Conservation (phyloP, 768 basidiomycete species). For the Leccinum disarticulatum region DNA sequence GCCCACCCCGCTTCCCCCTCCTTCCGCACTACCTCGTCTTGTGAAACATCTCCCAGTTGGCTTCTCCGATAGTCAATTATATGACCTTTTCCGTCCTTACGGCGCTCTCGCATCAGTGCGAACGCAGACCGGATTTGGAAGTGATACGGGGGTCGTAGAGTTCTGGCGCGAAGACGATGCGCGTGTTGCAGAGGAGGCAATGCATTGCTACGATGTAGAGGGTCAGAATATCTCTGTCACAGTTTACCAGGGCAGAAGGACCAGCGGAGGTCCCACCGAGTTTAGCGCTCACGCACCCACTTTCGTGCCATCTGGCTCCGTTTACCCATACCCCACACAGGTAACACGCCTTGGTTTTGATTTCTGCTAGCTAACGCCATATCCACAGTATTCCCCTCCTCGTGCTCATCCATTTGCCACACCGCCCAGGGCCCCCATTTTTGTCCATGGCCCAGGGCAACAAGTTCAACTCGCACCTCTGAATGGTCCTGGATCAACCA, state of each 20-base stretch:
- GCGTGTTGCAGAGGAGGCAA: constrained; percentile 68
- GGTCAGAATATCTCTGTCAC: constrained; percentile 86
- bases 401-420: constrained; percentile 51
- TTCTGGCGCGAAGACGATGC: constrained; percentile 90
- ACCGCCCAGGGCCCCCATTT: constrained; percentile 42
- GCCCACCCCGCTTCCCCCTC: constrained; percentile 71
- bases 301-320: constrained; percentile 71
- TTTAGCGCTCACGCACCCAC: constrained; percentile 74
- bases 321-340: constrained; percentile 64
- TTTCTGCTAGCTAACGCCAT: constrained; percentile 3
- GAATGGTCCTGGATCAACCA: constrained; percentile 71
- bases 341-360: constrained; percentile 31
- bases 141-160: constrained; percentile 77
- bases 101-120: constrained; percentile 81
- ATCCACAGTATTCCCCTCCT: constrained; percentile 64
- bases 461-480: constrained; percentile 83
- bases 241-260: constrained; percentile 66
- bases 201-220: constrained; percentile 83
- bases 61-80: constrained; percentile 71
- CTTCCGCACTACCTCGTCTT: constrained; percentile 73
- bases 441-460: constrained; percentile 86
- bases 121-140: constrained; percentile 71
- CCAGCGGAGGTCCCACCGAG: constrained; percentile 53
- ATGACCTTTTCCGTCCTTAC: constrained; percentile 81
- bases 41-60: constrained; percentile 79